Conservation (phyloP, 768 basidiomycete genomes). For the Gymnopilus junonius region DNA sequence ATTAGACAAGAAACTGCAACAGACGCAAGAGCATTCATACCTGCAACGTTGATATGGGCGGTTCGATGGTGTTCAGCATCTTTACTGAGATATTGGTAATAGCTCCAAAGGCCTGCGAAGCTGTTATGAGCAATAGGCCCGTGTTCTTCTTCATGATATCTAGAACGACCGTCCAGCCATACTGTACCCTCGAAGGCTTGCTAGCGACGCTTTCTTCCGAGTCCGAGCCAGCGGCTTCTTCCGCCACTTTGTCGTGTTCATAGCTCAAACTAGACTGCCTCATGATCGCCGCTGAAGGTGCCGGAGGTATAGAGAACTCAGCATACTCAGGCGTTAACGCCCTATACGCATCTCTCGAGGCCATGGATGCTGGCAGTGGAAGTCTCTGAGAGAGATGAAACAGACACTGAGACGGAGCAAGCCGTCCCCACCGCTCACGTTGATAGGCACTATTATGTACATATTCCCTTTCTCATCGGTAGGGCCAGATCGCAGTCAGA, state of each 20-base stretch:
- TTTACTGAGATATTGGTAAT: constrained; percentile 69
- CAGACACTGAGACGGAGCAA: not conserved
- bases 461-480: constrained; percentile 1
- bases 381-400: not conserved
- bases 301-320: not conserved
- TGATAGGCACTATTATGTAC: constrained; percentile 1
- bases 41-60: constrained; percentile 62
- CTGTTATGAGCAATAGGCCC: constrained; percentile 63
- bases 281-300: not conserved
- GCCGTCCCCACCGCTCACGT: not conserved
- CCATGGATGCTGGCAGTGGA: not conserved
- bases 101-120: constrained; percentile 62
- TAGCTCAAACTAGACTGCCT: not conserved
- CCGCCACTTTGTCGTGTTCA: not conserved
- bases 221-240: not conserved
- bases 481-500: not conserved
- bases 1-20: constrained; percentile 40
- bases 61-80: constrained; percentile 57
- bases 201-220: not conserved
- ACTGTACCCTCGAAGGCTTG: not conserved
- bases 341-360: not conserved
- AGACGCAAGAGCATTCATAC: constrained; percentile 36
- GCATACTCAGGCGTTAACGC: constrained; percentile 9
- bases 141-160: constrained; percentile 39
- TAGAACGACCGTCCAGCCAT: not conserved